Conservation (phyloP, 1,284 basidiomycete genomes). For the Lentinula novae-zelandiae region DNA sequence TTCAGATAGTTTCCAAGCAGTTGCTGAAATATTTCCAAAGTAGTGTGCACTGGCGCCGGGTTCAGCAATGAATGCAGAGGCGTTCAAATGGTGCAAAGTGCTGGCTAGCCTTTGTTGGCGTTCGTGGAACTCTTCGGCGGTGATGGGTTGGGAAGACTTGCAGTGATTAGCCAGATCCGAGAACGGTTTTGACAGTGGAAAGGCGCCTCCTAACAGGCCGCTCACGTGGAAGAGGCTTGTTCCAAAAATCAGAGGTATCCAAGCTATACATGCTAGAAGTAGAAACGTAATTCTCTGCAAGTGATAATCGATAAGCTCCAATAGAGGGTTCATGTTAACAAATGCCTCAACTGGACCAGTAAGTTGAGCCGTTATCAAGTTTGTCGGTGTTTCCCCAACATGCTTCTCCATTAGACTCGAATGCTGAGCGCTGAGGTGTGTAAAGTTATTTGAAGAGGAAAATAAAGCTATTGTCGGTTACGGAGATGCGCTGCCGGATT, state of each 20-base stretch:
- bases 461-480: too few relatives aligned
- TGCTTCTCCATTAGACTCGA: not conserved
- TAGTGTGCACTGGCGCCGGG: constrained; percentile 70
- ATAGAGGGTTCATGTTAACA: not conserved
- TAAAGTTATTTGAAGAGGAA: too few relatives aligned
- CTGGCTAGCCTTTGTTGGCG: constrained; percentile 54
- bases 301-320: not conserved
- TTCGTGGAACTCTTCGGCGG: constrained; percentile 39
- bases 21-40: constrained; percentile 65
- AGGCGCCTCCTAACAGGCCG: not conserved
- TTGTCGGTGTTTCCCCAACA: not conserved
- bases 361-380: not conserved
- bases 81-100: constrained; percentile 44
- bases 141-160: constrained; percentile 46
- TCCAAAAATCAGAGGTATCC: not conserved
- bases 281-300: not conserved
- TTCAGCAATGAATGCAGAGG: constrained; percentile 69
- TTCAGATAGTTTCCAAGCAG: constrained; percentile 71
- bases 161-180: constrained; percentile 46
- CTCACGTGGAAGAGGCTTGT: not conserved
- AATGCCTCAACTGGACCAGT: not conserved
- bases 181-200: constrained; percentile 25
- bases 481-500: not conserved
- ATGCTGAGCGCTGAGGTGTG: not conserved
- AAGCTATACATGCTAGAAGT: not conserved